Evolutionary conservation across 1,284 basidiomycete genomes (phyloP).

Genomic region (Pseudozyma pruni): DNA sequence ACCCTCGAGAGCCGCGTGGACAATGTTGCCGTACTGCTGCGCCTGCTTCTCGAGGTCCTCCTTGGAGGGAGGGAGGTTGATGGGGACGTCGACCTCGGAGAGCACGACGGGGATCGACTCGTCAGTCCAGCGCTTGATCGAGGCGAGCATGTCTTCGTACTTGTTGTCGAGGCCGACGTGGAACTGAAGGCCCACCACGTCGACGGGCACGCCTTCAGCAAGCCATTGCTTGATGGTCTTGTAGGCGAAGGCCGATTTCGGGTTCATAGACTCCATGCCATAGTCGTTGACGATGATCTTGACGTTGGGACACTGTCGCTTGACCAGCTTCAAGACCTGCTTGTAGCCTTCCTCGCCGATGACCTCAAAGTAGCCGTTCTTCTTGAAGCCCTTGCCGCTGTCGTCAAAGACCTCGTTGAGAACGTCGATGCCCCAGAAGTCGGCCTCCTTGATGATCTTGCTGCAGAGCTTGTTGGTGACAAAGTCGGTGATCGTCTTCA

Average conservation of each 20-base stretch:
- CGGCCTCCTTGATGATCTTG: constrained; percentile 47
- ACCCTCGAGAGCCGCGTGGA: constrained; percentile 39
- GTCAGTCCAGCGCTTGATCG: constrained; percentile 39
- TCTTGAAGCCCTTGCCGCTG: constrained; percentile 41
- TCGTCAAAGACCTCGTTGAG: constrained; percentile 49
- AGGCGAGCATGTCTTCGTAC: constrained; percentile 34
- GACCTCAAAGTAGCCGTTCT: constrained; percentile 45
- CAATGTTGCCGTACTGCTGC: constrained; percentile 41
- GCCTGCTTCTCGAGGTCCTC: constrained; percentile 39
- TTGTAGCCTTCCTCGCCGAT: constrained; percentile 49
- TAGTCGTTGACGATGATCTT: constrained; percentile 52
- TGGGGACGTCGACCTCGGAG: constrained; percentile 40
- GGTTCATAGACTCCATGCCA: constrained; percentile 32
- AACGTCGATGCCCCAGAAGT: constrained; percentile 45
- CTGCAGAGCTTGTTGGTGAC: constrained; percentile 40
- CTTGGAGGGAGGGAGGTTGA: constrained; percentile 34
- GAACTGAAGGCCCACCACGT: constrained; percentile 39
- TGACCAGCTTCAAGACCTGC: constrained; percentile 37
- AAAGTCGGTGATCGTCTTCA: constrained; percentile 46
- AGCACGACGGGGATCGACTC: constrained; percentile 36
- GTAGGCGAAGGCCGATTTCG: constrained; percentile 44
- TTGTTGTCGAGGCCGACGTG: constrained; percentile 22
- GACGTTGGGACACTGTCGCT: constrained; percentile 30
- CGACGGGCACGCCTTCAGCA: constrained; percentile 34
- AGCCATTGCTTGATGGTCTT: constrained; percentile 48